Conservation (phyloP, 371 early-diverging fungal species). For the Fennellomyces sp. region DNA sequence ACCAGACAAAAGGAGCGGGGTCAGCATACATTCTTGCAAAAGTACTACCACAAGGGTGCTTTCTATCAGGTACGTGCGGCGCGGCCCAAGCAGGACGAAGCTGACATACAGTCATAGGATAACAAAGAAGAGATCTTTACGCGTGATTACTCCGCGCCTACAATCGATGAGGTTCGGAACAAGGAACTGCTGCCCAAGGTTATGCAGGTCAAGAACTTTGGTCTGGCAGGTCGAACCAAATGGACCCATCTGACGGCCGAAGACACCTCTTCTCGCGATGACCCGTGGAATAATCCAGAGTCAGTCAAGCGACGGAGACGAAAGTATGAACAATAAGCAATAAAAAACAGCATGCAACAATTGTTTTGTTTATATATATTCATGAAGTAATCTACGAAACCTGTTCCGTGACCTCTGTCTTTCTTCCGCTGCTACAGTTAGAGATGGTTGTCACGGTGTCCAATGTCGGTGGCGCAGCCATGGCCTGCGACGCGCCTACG, state of each 20-base stretch:
- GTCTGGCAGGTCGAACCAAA: conserved; percentile 84
- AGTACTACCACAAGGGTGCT: conserved; percentile 89
- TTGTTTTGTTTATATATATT: background rate
- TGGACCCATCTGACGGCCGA: conserved; percentile 86
- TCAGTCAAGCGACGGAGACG: conserved; percentile 1
- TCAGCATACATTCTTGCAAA: conserved; percentile 69
- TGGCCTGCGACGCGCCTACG: conserved; percentile 31
- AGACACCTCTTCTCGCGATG: conserved; percentile 69
- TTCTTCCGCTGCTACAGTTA: conserved; percentile 5
- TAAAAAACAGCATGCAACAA: background rate
- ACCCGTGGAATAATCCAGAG: conserved; percentile 32
- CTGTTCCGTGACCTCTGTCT: background rate
- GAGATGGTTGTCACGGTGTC: conserved; percentile 43
- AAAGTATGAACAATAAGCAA: background rate
- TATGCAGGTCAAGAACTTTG: conserved; percentile 93
- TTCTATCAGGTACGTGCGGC: conserved; percentile 76
- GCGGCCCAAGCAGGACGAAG: no score
- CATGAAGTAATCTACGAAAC: background rate
- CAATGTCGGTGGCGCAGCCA: conserved; percentile 37
- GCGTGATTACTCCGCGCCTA: conserved; percentile 78
- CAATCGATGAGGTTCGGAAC: conserved; percentile 72
- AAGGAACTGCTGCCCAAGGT: conserved; percentile 78
- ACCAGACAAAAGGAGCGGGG: conserved; percentile 56
- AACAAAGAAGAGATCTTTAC: conserved; percentile 62
- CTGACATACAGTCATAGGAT: conserved; percentile 53